A percentile compares a stretch with the other conserved stretches of the same genome.
Conservation (phyloP, 2,329 filamentous ascomycete genomes). For the Xylariaceae sp. region DNA sequence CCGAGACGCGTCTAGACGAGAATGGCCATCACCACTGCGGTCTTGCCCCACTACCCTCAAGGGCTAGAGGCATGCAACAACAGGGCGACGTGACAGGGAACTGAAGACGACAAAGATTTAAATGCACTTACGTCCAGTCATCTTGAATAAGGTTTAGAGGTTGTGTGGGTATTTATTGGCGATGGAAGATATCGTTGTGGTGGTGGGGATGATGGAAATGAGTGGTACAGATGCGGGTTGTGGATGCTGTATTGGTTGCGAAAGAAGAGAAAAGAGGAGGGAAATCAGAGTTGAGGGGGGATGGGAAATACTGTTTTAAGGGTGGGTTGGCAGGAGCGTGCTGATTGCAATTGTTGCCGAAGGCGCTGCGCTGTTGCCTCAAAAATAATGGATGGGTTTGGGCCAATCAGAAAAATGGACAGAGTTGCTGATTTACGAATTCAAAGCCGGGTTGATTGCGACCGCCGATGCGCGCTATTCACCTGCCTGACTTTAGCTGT, state of each 20-base stretch:
- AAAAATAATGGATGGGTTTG: conserved; percentile 12
- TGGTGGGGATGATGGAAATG: conserved; percentile 16
- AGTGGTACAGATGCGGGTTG: conserved; percentile 12
- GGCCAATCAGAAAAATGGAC: conserved; percentile 20
- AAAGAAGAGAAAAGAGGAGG: conserved; percentile 15
- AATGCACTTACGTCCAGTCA: conserved; percentile 67
- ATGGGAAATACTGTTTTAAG: conserved; percentile 17
- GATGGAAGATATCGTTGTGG: conserved; percentile 26
- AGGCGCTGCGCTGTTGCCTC: conserved; percentile 14
- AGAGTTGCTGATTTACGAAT: conserved; percentile 12
- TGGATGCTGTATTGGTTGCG: conserved; percentile 25
- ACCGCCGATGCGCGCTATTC: conserved; percentile 15
- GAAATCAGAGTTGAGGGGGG: conserved; percentile 2
- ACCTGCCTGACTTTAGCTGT: conserved; percentile 16
- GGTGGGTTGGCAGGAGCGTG: conserved; percentile 23
- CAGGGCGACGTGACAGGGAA: conserved; percentile 12
- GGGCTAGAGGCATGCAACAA: conserved; percentile 3
- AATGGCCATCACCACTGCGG: conserved; percentile 7
- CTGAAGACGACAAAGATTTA: conserved; percentile 10
- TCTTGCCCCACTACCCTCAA: conserved; percentile 22
- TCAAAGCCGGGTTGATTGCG: conserved; percentile 15
- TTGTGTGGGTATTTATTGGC: conserved; percentile 20
- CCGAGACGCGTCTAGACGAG: conserved; percentile 29
- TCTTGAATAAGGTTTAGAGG: conserved; percentile 42
- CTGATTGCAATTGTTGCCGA: conserved; percentile 27